Evolutionary conservation across 179 eudicot species (phyloP).

Genomic region (Actinidia arguta): DNA sequence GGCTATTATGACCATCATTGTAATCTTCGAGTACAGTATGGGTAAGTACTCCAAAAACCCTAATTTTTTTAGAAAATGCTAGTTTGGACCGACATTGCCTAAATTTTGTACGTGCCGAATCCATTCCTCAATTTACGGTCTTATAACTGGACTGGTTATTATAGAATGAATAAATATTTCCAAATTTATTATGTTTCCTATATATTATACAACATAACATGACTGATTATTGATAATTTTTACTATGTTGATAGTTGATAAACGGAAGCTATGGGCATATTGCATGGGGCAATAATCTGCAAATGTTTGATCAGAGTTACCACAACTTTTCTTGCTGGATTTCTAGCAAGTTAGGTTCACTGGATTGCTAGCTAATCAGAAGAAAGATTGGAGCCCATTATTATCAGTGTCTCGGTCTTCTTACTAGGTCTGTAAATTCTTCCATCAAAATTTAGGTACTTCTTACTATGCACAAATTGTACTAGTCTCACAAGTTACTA

Average conservation of each 20-base stretch:
- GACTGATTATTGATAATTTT: too few relatives aligned
- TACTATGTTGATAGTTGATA: neutral
- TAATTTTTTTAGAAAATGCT: too few relatives aligned
- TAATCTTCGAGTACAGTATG: conserved; percentile 84
- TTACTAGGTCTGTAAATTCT: conserved; percentile 38
- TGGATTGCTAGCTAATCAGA: conserved; percentile 46
- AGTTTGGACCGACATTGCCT: too few relatives aligned
- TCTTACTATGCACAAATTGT: neutral
- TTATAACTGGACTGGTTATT: too few relatives aligned
- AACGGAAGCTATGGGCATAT: neutral
- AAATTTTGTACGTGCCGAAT: too few relatives aligned
- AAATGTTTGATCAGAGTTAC: conserved; percentile 50
- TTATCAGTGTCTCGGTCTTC: conserved; percentile 43
- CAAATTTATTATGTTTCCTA: neutral
- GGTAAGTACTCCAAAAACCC: conserved; percentile 43
- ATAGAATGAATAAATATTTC: neutral
- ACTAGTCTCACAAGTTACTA: neutral
- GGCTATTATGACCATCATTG: conserved; percentile 88
- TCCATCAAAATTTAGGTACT: neutral
- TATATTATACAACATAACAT: neutral
- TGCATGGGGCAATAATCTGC: conserved; percentile 54
- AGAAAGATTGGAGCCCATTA: conserved; percentile 38
- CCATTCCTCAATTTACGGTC: too few relatives aligned
- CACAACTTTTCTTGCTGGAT: conserved; percentile 55
- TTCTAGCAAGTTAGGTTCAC: conserved; percentile 46